Base-by-base conservation (phyloP, 768 basidiomycete genomes). In the Kondoa subrosea region DNA sequence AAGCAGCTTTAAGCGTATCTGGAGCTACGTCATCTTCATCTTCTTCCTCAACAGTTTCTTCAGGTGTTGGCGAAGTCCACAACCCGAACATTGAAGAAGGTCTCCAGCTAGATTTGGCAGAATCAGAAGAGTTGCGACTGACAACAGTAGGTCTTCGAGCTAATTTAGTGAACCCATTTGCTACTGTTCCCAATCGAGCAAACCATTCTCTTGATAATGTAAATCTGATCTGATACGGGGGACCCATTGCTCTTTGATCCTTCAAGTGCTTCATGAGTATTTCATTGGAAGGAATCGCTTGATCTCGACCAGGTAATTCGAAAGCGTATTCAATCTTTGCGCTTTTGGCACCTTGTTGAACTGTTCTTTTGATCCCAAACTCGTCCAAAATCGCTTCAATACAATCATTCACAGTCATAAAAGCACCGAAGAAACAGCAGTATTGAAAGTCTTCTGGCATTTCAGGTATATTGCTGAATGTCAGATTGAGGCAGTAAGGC, bases 391-490 rank as follows among this genome's bases (percentile, higher is more conserved):
- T 76, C 4, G 73, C 71, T 33, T 81, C 77, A 59, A 87, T 74
- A 17, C 83, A 78, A 57, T 85, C 82, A n/a, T 78, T 75, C 1
- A 84, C 83, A 2, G 82, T 83, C 60, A 80, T 82, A 1, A 76
- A 77, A 66, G 81, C 81, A 2, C 86, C 82, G 66, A 89, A 79
- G 76, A 85, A 91, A 56, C 83, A 71, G 64, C 81, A 84, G 79
- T 85, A 84, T 70, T 78, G 73, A 72, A 85, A 88, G 1, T 81
- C 85, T 72, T 90, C 89, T 64, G 85, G 82, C 67, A 90, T 83
- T 75, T 88, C 86, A 1, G 87, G 87, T 17, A 90, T 82, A 58
- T 86, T 87, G 0, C 79, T 74, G 50, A 87, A 73, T 1, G 78
- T 76, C 26, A 85, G 57, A 0, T 80, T 80, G n/a, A 87, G 80